Evolutionary conservation across 2,329 filamentous ascomycete genomes (phyloP).

Genomic region (Botrytis fragariae): DNA sequence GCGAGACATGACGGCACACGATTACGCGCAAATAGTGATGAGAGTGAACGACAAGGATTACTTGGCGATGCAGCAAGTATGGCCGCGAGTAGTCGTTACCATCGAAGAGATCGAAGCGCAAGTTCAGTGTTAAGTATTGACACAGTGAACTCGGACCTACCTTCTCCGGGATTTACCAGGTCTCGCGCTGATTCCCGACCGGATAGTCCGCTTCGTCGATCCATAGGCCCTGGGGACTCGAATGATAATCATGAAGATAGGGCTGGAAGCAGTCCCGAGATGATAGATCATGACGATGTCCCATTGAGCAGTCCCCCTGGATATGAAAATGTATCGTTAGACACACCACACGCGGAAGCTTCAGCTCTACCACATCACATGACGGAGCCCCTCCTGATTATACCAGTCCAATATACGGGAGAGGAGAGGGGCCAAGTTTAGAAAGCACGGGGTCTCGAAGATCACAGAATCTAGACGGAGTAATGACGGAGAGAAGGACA

Average conservation of each 20-base stretch:
- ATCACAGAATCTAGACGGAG: slow-evolving; percentile 25
- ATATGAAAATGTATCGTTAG: slow-evolving; percentile 37
- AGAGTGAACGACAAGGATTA: slow-evolving; percentile 67
- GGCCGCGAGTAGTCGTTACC: slow-evolving; percentile 41
- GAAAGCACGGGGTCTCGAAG: slow-evolving; percentile 22
- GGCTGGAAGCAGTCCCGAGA: slow-evolving; percentile 37
- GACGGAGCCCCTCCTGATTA: slow-evolving; percentile 36
- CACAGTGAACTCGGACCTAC: slow-evolving; percentile 44
- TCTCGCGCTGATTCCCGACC: slow-evolving; percentile 46
- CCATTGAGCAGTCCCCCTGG: slow-evolving; percentile 35
- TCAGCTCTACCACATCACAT: slow-evolving; percentile 6
- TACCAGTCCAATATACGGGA: slow-evolving; percentile 28
- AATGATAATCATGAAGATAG: slow-evolving; percentile 26
- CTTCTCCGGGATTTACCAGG: slow-evolving; percentile 42
- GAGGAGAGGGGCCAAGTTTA: slow-evolving; percentile 26
- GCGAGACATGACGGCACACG: slow-evolving; percentile 75
- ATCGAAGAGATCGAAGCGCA: slow-evolving; percentile 49
- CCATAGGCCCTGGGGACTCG: slow-evolving; percentile 20
- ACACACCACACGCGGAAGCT: slow-evolving; percentile 26
- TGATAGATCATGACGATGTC: slow-evolving; percentile 35
- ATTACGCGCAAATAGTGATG: slow-evolving; percentile 68
- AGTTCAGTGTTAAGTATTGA: slow-evolving; percentile 56
- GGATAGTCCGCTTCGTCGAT: slow-evolving; percentile 39
- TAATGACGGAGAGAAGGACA: slow-evolving; percentile 24
- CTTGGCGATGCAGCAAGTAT: slow-evolving; percentile 64